Base-by-base conservation (phyloP, 2,329 filamentous ascomycete genomes). In the Paracoccidioides brasiliensis region DNA sequence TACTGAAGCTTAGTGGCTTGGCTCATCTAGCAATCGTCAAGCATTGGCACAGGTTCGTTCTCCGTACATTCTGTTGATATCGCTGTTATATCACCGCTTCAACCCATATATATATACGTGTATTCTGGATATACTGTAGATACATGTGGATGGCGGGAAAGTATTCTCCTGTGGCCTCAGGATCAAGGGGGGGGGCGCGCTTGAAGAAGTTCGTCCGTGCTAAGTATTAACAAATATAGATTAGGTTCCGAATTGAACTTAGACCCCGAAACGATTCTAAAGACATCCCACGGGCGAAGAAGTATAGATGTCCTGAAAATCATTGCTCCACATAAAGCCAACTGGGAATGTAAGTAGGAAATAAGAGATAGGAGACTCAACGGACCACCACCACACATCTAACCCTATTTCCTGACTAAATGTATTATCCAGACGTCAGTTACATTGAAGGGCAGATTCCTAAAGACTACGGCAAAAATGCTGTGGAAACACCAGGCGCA, bases 261-360 rank as follows among this genome's bases (percentile, higher is more conserved):
- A 28, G 82, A 88, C 61, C 87, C 88, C n/a, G 78, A 84, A 50
- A 80, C 85, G 48, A 97, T 98, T 64, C 79, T 97, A 32, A 80
- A 88, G 64, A 95, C 89, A 8, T 95, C 90, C 4, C 93, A 98
- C 71, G 93, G 93, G 59, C 82, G 91, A 57, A 78, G 93, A 57
- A 89, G 84, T 62, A 95, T 97, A 65, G 93, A 98, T 64, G 83
- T 86, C 2, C 78, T 98, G 57, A 81, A 81, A 68, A 75, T 90
- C 33, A 80, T 95, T 57, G 84, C 88, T 59, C 86, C 89, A 14
- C 83, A 87, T 63, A 88, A 89, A 68, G 93, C 93, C 44, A 96
- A 85, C 64, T 91, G 87, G 89, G 89, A 95, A 61, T 95, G 89
- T 94, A 73, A 74, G 87, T 81, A 37, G 4, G 14, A 12, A 15